phyloP scores from a whole-genome alignment of 768 basidiomycete species.

The Ramaria sp. region DNA sequence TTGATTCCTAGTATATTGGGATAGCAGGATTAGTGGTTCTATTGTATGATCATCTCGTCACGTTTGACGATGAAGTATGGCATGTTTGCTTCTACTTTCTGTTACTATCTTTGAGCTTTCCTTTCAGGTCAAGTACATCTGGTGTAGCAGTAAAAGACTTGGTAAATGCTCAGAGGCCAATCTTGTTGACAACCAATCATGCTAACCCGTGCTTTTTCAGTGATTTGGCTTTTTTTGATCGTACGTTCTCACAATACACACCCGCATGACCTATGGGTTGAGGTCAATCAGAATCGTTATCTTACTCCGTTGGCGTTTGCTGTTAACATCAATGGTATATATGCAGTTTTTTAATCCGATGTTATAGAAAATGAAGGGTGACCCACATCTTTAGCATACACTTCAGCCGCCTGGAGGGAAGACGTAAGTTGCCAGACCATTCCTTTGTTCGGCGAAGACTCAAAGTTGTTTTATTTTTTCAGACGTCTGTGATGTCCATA shows the following conservation, averaged over 20 bases:
- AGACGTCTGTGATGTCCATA: background rate
- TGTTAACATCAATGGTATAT: slow-evolving; percentile 1
- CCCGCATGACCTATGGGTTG: background rate
- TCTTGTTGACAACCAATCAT: background rate
- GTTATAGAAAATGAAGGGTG: background rate
- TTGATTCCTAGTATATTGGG: background rate
- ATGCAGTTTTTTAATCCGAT: background rate
- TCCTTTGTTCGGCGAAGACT: background rate
- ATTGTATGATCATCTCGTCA: slow-evolving; percentile 3
- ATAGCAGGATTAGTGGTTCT: background rate
- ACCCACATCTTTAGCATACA: background rate
- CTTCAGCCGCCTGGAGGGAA: background rate
- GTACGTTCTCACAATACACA: no score
- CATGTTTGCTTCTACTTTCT: no score
- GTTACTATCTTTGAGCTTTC: background rate
- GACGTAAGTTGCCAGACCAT: background rate
- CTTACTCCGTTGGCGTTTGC: slow-evolving; percentile 2
- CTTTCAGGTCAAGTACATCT: slow-evolving; percentile 2
- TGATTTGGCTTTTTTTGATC: background rate
- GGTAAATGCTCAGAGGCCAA: background rate
- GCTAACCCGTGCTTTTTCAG: background rate
- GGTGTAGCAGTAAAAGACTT: background rate
- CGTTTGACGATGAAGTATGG: slow-evolving; percentile 6
- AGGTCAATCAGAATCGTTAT: slow-evolving; percentile 2
- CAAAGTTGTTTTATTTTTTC: background rate